These are phyloP conservation scores for Fraxinus americana DNA, from an alignment of 257 asterid genomes.

Conservation along the genomic window DNA sequence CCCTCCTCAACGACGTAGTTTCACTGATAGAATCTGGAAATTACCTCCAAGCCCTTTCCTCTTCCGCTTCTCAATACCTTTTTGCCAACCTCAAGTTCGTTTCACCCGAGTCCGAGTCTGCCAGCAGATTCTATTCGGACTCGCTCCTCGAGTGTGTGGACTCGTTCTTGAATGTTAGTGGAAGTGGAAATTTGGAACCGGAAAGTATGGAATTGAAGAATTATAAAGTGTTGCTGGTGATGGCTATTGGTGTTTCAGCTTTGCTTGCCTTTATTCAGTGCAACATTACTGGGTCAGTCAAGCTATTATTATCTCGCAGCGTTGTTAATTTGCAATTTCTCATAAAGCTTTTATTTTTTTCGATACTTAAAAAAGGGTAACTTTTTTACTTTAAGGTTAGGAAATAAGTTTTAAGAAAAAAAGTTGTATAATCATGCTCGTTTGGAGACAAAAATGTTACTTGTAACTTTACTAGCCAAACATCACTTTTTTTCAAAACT, in stretches of 20 bases:
- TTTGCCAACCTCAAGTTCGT: constrained; percentile 42
- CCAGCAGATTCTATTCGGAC: constrained; percentile 61
- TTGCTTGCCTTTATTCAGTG: constrained; percentile 74
- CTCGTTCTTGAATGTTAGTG: constrained; percentile 38
- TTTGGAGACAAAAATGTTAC: too few relatives aligned
- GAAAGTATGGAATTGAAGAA: constrained; percentile 27
- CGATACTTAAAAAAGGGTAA: background rate
- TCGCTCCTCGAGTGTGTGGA: constrained; percentile 54
- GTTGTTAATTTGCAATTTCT: constrained; percentile 12
- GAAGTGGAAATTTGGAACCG: constrained; percentile 22
- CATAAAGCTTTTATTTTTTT: background rate
- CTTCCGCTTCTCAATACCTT: constrained; percentile 46
- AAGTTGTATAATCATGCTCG: background rate
- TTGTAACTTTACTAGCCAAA: background rate
- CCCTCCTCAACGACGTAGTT: constrained; percentile 48
- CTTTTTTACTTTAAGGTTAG: background rate
- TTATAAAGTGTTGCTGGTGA: constrained; percentile 58
- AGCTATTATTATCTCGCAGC: background rate
- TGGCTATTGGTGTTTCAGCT: constrained; percentile 75
- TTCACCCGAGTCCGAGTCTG: constrained; percentile 57
- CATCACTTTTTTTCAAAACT: background rate
- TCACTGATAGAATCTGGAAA: constrained; percentile 68
- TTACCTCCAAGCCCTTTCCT: constrained; percentile 59
- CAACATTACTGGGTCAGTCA: constrained; percentile 73
- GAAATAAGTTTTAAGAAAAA: background rate